Evolutionary conservation across 2,329 filamentous ascomycete species (phyloP), one percentile per base, ranked within the genome.

Genomic region (Colletotrichum lini): DNA sequence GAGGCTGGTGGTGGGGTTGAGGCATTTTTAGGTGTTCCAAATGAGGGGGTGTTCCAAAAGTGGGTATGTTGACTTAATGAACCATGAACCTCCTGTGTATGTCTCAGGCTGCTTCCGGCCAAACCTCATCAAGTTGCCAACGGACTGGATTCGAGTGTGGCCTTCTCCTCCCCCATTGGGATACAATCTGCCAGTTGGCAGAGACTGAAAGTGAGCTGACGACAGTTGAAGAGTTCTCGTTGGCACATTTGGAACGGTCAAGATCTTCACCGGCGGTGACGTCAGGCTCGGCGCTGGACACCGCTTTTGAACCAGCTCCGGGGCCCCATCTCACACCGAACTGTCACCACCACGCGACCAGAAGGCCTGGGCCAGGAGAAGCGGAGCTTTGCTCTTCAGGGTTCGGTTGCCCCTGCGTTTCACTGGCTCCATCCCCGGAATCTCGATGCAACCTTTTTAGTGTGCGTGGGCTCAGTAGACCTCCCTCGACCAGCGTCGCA

Each of bases 371-470:
- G 60, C 61, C 53, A 30, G 35, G 18, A 21, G 12, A 40, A 49
- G 49, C 52, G 47, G 54, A 47, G 56, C 26, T 13, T 44, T 47
- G 54, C 21, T 40, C 16, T 23, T 30, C 67, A 66, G 30, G 42
- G 62, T 44, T 66, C 63, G 54, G 4, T 4, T 35, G 9, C 42
- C 49, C 56, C 44, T 61, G 47, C 10, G 21, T 70, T 67, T 54
- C 26, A 42, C 56, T 44, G 49, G 57, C 13, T 35, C 45, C 38
- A 13, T 21, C 21, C 16, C 57, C 57, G 26, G 44, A 42, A 71
- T 67, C 68, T 67, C 68, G 64, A 71, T 67, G 66, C 60, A 54
- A 30, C 60, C 58, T 52, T 35, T 50, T 62, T 30, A 30, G 30
- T 30, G 30, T 30, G 30, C 30, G 30, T 30, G 8, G 30, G 30